Conservation (phyloP, 1,284 basidiomycete genomes). For the Ganoderma sinense region DNA sequence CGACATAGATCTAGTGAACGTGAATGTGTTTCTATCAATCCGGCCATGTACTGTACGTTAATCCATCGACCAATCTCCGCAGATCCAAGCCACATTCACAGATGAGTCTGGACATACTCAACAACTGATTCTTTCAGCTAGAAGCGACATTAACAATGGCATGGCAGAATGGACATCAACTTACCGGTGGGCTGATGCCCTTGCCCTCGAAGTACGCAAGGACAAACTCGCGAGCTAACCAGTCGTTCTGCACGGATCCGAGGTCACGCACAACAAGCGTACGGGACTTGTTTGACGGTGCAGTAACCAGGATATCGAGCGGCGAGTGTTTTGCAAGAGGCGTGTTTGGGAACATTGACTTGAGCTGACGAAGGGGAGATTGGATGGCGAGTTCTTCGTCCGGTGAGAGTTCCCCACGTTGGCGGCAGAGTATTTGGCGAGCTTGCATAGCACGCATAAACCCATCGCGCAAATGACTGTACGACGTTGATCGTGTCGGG, state of each 20-base stretch:
- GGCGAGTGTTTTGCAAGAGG: constrained; percentile 69
- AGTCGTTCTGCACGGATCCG: constrained; percentile 72
- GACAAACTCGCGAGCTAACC: constrained; percentile 78
- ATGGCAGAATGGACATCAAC: constrained; percentile 34
- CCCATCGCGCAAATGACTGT: constrained; percentile 85
- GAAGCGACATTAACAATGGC: background rate
- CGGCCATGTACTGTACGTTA: background rate
- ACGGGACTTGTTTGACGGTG: constrained; percentile 56
- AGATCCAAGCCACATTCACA: constrained; percentile 6
- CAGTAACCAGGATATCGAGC: constrained; percentile 72
- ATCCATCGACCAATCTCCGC: background rate
- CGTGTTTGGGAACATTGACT: constrained; percentile 78
- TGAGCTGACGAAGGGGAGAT: constrained; percentile 74
- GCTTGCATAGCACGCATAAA: constrained; percentile 81
- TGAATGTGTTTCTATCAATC: background rate
- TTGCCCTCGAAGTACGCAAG: constrained; percentile 77
- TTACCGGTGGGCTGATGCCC: constrained; percentile 75
- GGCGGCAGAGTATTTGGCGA: constrained; percentile 64
- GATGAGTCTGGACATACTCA: constrained; percentile 31
- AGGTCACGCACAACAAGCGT: constrained; percentile 74
- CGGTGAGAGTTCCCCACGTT: constrained; percentile 58
- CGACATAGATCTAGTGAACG: background rate
- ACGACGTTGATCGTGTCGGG: constrained; percentile 83
- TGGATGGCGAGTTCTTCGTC: constrained; percentile 65
- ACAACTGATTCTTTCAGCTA: constrained; percentile 41